Evolutionary conservation across 345 rosid species (phyloP).

Genomic region (Murraya koenigii): DNA sequence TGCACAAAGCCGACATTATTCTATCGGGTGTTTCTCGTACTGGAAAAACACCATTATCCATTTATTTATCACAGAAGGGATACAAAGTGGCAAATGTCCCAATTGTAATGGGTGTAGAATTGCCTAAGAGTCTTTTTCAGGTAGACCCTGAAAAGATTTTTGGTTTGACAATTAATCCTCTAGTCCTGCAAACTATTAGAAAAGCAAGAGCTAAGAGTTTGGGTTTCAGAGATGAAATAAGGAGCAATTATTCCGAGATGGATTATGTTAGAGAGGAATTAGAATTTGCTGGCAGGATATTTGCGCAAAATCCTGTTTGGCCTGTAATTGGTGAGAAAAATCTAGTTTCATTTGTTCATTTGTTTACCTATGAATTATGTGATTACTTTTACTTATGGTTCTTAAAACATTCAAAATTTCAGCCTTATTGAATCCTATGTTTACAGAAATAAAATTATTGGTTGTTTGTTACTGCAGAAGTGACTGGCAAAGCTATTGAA

Average conservation of each 20-base stretch:
- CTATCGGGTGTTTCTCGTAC: constrained; percentile 86
- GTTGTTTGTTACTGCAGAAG: constrained; percentile 53
- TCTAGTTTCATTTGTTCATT: background rate
- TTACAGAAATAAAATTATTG: background rate
- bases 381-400: background rate
- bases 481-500: constrained; percentile 88
- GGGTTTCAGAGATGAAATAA: constrained; percentile 50
- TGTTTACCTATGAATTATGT: background rate
- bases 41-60: constrained; percentile 82
- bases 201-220: constrained; percentile 69
- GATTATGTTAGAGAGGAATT: constrained; percentile 61
- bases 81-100: constrained; percentile 87
- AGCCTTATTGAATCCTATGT: constrained; percentile 9
- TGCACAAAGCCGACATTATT: constrained; percentile 65
- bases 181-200: constrained; percentile 68
- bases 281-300: constrained; percentile 61
- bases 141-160: constrained; percentile 71
- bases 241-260: constrained; percentile 77
- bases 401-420: background rate
- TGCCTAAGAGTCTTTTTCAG: constrained; percentile 64
- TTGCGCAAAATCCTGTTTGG: constrained; percentile 77
- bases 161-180: constrained; percentile 69
- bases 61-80: constrained; percentile 81
- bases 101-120: constrained; percentile 61
- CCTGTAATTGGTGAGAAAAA: constrained; percentile 66